Conservation (phyloP, 495 filamentous ascomycete genomes). For the Neurospora sp. region DNA sequence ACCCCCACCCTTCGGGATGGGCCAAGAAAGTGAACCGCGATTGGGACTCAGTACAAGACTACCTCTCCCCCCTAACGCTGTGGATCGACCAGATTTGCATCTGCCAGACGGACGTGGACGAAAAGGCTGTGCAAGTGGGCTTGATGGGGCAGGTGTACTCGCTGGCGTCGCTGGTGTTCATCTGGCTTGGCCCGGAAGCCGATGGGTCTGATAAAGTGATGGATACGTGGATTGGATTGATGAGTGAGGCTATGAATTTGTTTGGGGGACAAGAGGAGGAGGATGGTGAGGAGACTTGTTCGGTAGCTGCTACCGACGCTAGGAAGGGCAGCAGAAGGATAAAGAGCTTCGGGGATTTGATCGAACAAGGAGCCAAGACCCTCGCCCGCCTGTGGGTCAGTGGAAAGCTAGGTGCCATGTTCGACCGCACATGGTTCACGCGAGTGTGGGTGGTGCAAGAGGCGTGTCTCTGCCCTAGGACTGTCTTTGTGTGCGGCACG, state of each 20-base stretch:
- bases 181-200: constrained; percentile 15
- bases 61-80: not conserved
- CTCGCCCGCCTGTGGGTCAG: no score
- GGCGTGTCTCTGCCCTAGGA: constrained; percentile 13
- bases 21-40: no score
- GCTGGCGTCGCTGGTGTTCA: constrained; percentile 9
- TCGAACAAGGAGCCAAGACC: no score
- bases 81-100: constrained; percentile 23
- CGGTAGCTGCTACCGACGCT: no score
- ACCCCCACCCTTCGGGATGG: no score
- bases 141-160: constrained; percentile 20
- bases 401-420: constrained; percentile 1
- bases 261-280: no score
- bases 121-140: constrained; percentile 17
- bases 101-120: constrained; percentile 13
- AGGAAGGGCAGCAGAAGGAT: no score
- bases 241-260: no score
- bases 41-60: no score
- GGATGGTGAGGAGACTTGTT: no score
- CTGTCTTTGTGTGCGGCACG: constrained; percentile 12
- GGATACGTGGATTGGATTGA: not conserved
- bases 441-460: constrained; percentile 25
- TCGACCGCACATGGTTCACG: constrained; percentile 18
- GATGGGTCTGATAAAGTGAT: not conserved
- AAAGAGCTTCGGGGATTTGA: no score